Evolutionary conservation across 2,329 filamentous ascomycete genomes (phyloP), one percentile per base, ranked within the genome.

Genomic region (Penicillium sp.): DNA sequence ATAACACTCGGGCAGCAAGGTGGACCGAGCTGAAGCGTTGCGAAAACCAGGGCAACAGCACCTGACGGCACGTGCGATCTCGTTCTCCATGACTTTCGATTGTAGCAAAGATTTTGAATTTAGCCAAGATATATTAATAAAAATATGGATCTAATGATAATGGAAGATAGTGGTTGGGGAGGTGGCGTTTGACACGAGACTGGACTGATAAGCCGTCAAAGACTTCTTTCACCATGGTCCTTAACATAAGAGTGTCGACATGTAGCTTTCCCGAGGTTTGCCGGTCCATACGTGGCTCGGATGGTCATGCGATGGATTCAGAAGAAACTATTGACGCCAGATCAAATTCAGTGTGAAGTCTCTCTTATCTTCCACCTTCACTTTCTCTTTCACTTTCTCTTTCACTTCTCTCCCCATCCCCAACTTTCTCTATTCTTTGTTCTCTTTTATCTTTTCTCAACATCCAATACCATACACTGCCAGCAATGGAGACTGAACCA

Each of bases 401-500:
- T 27, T 7, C 19, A 33, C 21, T 50, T 48, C 15, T 13, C 38
- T 29, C 19, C 19, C 3, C 43, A 49, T 41, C 19, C 0, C 15
- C 4, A 6, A 29, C 16, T 16, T 19, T 6, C 10, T 21, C 27
- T 19, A 33, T 16, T n/a, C 11, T 21, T 15, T 7, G 2, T 29
- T n/a, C n/a, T 33, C 27, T 46, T 29, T 33, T 19, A 8, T 33
- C 27, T 21, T 19, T 15, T 5, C 16, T 21, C n/a, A 29, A 31
- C 4, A 21, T 29, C 21, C 5, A 34, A 7, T 19, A 11, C 11
- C n/a, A 39, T 25, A 19, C n/a, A 19, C n/a, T 6, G n/a, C 4
- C 15, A 51, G n/a, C 19, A 8, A 60, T 62, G 60, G 40, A 36
- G 11, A 9, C 46, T 8, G 50, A 60, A 49, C 8, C 52, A 6